Evolutionary conservation across 352 stramenopile genomes (phyloP).

Genomic region (Phytophthora macrochlamydospora): DNA sequence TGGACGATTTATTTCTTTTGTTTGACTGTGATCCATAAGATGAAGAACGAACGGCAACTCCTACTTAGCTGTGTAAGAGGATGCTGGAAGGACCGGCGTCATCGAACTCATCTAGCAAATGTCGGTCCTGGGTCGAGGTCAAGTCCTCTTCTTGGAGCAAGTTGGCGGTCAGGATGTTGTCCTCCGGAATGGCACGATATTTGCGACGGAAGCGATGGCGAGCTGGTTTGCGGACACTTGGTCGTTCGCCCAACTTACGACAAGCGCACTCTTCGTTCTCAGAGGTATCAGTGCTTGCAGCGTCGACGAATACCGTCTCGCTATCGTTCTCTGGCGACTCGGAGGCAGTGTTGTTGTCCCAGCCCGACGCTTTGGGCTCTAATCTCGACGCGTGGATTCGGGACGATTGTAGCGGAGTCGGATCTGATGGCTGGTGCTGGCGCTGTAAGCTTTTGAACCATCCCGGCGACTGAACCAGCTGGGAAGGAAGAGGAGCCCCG

Average conservation of each 20-base stretch:
- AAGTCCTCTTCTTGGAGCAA: slow-evolving; percentile 38
- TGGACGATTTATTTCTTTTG: no score
- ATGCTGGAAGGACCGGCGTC: slow-evolving; percentile 23
- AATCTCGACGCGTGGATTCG: neutral
- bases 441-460: slow-evolving; percentile 39
- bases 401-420: slow-evolving; percentile 7
- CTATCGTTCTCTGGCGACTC: slow-evolving; percentile 24
- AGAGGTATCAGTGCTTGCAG: slow-evolving; percentile 23
- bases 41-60: no score
- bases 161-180: slow-evolving; percentile 39
- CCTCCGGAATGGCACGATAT: slow-evolving; percentile 40
- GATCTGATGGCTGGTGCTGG: slow-evolving; percentile 26
- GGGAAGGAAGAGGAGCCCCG: slow-evolving; percentile 29
- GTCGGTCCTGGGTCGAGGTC: slow-evolving; percentile 29
- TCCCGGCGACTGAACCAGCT: slow-evolving; percentile 36
- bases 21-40: no score
- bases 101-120: slow-evolving; percentile 38
- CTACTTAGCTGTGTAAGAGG: slow-evolving; percentile 13
- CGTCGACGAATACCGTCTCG: slow-evolving; percentile 22
- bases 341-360: slow-evolving; percentile 14
- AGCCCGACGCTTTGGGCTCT: slow-evolving; percentile 10
- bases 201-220: slow-evolving; percentile 38
- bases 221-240: slow-evolving; percentile 25
- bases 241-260: slow-evolving; percentile 36
- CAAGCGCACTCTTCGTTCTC: slow-evolving; percentile 35